Evolutionary conservation across 495 filamentous ascomycete genomes (phyloP).

Genomic region (Venustampulla echinocandica): DNA sequence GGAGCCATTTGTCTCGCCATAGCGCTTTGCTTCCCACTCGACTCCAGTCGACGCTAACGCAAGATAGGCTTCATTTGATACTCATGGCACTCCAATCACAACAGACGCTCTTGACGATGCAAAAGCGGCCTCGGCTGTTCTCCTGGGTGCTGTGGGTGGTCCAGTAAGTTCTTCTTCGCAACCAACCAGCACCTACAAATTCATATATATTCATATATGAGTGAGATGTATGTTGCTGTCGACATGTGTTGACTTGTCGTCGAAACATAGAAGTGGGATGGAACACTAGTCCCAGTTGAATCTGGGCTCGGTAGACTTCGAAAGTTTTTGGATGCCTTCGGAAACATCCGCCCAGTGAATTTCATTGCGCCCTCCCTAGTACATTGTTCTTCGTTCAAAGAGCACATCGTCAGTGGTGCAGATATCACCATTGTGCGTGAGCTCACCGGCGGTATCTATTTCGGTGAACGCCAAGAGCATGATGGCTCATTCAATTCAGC

Average conservation of each 20-base stretch:
- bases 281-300: constrained; percentile 76
- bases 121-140: constrained; percentile 78
- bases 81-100: constrained; percentile 62
- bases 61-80: constrained; percentile 72
- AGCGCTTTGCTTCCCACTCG: not conserved
- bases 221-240: not conserved
- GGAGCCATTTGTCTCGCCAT: not conserved
- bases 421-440: constrained; percentile 92
- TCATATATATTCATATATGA: not conserved
- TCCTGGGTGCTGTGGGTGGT: constrained; percentile 88
- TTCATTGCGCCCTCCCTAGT: constrained; percentile 83
- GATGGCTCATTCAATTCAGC: constrained; percentile 62
- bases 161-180: constrained; percentile 35
- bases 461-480: constrained; percentile 80
- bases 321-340: constrained; percentile 86
- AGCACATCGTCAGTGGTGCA: constrained; percentile 69
- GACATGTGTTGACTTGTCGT: not conserved
- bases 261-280: constrained; percentile 73
- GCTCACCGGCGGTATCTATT: constrained; percentile 90
- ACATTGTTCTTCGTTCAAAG: constrained; percentile 77
- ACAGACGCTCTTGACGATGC: constrained; percentile 76
- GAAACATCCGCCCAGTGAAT: constrained; percentile 92
- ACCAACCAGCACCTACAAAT: not conserved
- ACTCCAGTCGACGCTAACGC: not conserved
- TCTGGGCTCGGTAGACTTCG: constrained; percentile 85